Evolutionary conservation across 2,329 filamentous ascomycete genomes (phyloP), one percentile per base, ranked within the genome.

Genomic region (Aspergillus persii): DNA sequence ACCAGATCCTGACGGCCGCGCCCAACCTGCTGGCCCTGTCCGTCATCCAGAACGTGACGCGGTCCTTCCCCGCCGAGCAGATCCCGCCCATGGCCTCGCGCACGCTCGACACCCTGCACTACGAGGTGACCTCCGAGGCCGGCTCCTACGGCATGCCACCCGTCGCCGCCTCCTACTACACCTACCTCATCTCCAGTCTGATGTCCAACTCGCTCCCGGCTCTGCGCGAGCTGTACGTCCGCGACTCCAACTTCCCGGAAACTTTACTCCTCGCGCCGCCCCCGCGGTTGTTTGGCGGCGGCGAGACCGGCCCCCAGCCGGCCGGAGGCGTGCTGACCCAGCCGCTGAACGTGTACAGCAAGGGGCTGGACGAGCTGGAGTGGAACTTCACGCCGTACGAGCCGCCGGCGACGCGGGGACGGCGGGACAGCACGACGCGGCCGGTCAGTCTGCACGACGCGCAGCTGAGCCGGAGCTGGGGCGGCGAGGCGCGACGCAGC

Each of bases 181-280:
- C 86, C 61, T 96, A 96, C 75, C 85, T 98, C 23, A 88, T 91
- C 29, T 85, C 85, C n/a, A 96, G 91, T 0, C 84, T 98, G 33
- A 85, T 95, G 61, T 84, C 86, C 15, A 89, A 89, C 62, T 84
- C 86, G 7, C 82, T 98, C 7, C 92, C 92, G 1, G 84, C 83
- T 39, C 82, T 98, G 8, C 83, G 83, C 39, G 85, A 88, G 26
- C 84, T 98, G 7, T 97, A 96, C 72, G 94, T 97, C 18, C 89
- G 91, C 53, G 92, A 97, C 68, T 85, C 89, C 29, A 82, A 85
- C 53, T 96, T 98, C 71, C 88, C 92, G 2, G 91, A 96, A 66
- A 83, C 88, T 9, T 84, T 97, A 5, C 83, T 92, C 12, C 81
- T 94, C 6, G 84, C 87, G 1, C 89, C 89, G 1, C 89, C 90